Percentiles rank a stretch among this genome's conserved stretches.
Conservation (phyloP, 352 stramenopile genomes). For the Pythium folliculosum region DNA sequence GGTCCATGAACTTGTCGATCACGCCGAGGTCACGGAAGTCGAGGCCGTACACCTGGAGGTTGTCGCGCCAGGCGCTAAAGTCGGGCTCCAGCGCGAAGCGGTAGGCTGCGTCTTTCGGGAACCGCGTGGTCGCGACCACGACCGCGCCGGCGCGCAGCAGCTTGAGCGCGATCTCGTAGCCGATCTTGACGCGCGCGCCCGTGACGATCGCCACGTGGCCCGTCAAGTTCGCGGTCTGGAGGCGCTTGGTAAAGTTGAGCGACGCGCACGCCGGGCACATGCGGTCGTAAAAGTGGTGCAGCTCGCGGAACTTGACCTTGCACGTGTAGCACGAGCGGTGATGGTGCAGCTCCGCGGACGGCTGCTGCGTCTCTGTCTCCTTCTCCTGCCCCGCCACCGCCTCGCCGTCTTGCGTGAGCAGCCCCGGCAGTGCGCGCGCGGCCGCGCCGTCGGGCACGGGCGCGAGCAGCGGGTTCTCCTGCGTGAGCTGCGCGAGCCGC, state of each 20-base stretch:
- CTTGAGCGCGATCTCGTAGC: conserved; percentile 94
- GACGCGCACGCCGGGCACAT: conserved; percentile 93
- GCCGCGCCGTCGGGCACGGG: conserved; percentile 63
- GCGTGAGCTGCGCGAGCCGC: conserved; percentile 52
- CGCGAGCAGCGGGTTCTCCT: conserved; percentile 56
- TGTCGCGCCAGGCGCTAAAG: conserved; percentile 74
- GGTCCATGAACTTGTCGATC: conserved; percentile 93
- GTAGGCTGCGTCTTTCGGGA: conserved; percentile 91
- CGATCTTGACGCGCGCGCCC: conserved; percentile 96
- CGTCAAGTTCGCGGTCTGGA: conserved; percentile 88
- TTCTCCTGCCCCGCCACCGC: conserved; percentile 1
- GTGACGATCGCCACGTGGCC: conserved; percentile 94
- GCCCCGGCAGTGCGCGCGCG: background rate
- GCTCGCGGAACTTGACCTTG: conserved; percentile 93
- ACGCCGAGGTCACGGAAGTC: conserved; percentile 96
- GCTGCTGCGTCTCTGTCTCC: background rate
- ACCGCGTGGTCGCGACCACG: conserved; percentile 95
- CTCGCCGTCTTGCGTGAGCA: conserved; percentile 28
- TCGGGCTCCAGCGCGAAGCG: conserved; percentile 89
- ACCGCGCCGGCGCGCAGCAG: conserved; percentile 89
- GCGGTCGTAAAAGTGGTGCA: conserved; percentile 97
- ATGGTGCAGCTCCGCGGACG: conserved; percentile 82
- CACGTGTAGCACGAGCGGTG: conserved; percentile 96
- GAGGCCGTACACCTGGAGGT: conserved; percentile 95
- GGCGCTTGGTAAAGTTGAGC: conserved; percentile 95